phyloP scores from a whole-genome alignment of 371 early-diverging fungal species.

The Circinella umbellata region DNA sequence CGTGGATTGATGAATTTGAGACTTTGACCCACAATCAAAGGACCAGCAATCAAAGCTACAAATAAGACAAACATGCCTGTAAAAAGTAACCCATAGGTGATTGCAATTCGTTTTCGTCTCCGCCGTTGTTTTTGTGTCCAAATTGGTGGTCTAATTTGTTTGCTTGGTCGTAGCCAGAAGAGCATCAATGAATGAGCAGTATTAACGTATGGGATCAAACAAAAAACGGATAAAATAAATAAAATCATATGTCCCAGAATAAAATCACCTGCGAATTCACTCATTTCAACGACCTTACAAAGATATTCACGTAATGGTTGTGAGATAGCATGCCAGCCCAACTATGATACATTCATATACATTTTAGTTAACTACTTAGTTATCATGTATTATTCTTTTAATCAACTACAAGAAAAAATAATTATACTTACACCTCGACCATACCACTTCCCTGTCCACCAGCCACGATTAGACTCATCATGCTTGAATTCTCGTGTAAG shows the following conservation, averaged over 20 bases:
- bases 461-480: constrained; percentile 76
- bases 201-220: constrained; percentile 75
- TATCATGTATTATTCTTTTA: not conserved
- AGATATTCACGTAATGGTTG: constrained; percentile 80
- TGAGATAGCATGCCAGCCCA: constrained; percentile 67
- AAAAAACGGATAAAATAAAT: constrained; percentile 68
- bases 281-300: constrained; percentile 86
- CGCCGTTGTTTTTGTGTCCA: constrained; percentile 66
- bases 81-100: constrained; percentile 73
- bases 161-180: constrained; percentile 80
- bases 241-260: constrained; percentile 73
- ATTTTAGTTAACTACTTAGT: not conserved
- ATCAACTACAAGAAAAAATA: not conserved
- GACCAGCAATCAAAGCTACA: constrained; percentile 64
- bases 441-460: constrained; percentile 92
- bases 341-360: constrained; percentile 18
- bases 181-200: constrained; percentile 81
- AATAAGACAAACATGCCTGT: constrained; percentile 62
- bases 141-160: constrained; percentile 78
- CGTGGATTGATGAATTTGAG: constrained; percentile 29
- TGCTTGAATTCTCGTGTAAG: constrained; percentile 78
- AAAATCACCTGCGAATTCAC: constrained; percentile 82
- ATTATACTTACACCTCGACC: constrained; percentile 58
- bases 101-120: constrained; percentile 60
- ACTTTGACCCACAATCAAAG: constrained; percentile 48